These are phyloP conservation scores for Berkeleyomyces basicola DNA, from an alignment of 2,329 filamentous ascomycete species.

Conservation along the genomic window DNA sequence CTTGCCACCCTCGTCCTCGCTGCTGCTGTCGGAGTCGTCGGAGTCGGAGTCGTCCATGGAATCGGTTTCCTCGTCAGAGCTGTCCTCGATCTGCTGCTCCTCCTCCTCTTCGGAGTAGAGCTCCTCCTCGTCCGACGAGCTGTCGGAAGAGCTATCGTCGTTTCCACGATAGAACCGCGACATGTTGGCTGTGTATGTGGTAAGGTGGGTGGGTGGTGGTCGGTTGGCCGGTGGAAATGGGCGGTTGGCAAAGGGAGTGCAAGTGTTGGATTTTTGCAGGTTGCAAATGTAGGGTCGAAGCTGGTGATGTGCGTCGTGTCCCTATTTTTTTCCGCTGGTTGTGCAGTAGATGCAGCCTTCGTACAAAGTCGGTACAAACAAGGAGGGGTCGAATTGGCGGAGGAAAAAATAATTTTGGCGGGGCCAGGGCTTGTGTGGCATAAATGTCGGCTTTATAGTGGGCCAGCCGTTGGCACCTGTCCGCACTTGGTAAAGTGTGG, in stretches of 20 bases:
- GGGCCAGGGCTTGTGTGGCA: slow-evolving; percentile 15
- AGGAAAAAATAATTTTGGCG: slow-evolving; percentile 14
- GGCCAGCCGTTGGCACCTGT: neutral
- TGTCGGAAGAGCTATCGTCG: slow-evolving; percentile 86
- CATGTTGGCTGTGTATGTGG: slow-evolving; percentile 31
- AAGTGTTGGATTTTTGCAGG: neutral
- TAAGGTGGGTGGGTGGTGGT: neutral
- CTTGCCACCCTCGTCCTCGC: slow-evolving; percentile 48
- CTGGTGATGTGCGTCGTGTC: slow-evolving; percentile 12
- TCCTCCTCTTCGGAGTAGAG: slow-evolving; percentile 71
- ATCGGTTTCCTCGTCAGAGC: slow-evolving; percentile 32
- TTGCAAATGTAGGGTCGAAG: slow-evolving; percentile 11
- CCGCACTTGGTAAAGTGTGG: neutral
- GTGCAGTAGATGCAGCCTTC: neutral
- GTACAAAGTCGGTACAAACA: neutral
- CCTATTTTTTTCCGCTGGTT: slow-evolving; percentile 12
- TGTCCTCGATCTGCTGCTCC: slow-evolving; percentile 29
- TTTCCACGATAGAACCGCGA: slow-evolving; percentile 95
- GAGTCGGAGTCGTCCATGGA: slow-evolving; percentile 34
- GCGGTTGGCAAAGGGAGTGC: neutral
- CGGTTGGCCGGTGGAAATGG: neutral
- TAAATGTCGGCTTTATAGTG: slow-evolving; percentile 8
- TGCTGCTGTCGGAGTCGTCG: slow-evolving; percentile 37
- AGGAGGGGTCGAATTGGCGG: slow-evolving; percentile 13
- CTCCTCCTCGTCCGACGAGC: slow-evolving; percentile 90